These are phyloP conservation scores for Cymbopogon flexuosus DNA, from an alignment of 202 grass and related monocot genomes.

Conservation along the genomic window DNA sequence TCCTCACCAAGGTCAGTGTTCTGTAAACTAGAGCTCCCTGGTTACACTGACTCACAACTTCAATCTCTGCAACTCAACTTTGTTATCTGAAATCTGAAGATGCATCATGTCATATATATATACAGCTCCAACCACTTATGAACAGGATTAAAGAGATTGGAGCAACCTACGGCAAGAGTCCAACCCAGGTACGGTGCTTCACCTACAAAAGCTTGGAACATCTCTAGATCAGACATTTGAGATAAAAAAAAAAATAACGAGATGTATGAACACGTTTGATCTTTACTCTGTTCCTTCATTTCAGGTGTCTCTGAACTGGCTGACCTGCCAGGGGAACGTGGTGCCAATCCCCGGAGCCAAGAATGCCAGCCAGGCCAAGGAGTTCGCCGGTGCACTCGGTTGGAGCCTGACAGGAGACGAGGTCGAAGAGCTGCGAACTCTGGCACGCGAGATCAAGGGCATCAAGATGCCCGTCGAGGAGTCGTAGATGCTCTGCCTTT, in stretches of 20 bases:
- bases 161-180: slow-evolving; percentile 58
- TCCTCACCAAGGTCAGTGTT: slow-evolving; percentile 56
- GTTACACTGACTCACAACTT: not conserved
- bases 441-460: slow-evolving; percentile 58
- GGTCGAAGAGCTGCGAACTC: slow-evolving; percentile 62
- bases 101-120: not conserved
- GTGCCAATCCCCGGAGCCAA: slow-evolving; percentile 85
- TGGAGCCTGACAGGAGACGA: slow-evolving; percentile 65
- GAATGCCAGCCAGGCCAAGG: slow-evolving; percentile 61
- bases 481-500: slow-evolving; percentile 32
- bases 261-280: not conserved
- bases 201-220: not conserved
- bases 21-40: not conserved
- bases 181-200: slow-evolving; percentile 55
- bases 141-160: slow-evolving; percentile 81
- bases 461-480: slow-evolving; percentile 82
- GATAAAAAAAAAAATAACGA: not conserved
- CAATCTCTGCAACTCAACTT: not conserved
- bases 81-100: slow-evolving; percentile 1
- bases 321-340: slow-evolving; percentile 77
- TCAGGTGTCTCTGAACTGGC: slow-evolving; percentile 83
- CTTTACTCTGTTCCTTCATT: not conserved
- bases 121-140: slow-evolving; percentile 77
- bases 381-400: slow-evolving; percentile 62
- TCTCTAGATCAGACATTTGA: not conserved